Evolutionary conservation across 257 asterid genomes (phyloP), one percentile per base, ranked within the genome.

Genomic region (Jacaranda copaia): DNA sequence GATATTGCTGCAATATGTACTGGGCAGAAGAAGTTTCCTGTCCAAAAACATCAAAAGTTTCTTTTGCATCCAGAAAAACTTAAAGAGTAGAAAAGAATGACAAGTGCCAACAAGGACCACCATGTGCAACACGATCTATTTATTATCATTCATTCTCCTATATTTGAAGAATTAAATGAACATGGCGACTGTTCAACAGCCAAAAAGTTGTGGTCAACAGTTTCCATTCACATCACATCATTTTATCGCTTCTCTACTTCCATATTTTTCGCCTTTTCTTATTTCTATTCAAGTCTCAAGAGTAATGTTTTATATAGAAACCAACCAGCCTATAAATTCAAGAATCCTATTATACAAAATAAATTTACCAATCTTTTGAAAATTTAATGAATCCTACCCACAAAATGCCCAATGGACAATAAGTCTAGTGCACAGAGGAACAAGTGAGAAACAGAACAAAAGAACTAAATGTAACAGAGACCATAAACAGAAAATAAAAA

Each of bases 1-100:
- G 65, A 71, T 87, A 87, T 14, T 87, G 91, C 85, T 87, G 91
- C 62, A 87, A 70, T 71, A 87, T 87, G 82, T 87, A 87, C 74
- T 87, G 91, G 8, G 91, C 89, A 35, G 91, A 87, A 0, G 91
- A 87, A 3, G 85, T 73, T 71, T 87, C 91, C 91, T 87, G 81
- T 61, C 25, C 68, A 20, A 53, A 46, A 14, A 9, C 0, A 32
- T 58, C 8, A 59, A 46, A 46, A 6, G n/a, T 8, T 18, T 48
- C 14, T 66, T n/a, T 4, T 10, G 3, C n/a, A 25, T 10, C 59
- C 13, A 18, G 52, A 19, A 12, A 59, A 49, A 14, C 19, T 68
- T 40, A 60, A 32, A 32, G 43, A 0, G 32, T 40, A 5, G 4
- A 6, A 55, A 69, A 40, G 56, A 4, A 49, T 42, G 60, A 36